Evolutionary conservation across 768 basidiomycete genomes (phyloP).

Genomic region (Amanita inopinata): DNA sequence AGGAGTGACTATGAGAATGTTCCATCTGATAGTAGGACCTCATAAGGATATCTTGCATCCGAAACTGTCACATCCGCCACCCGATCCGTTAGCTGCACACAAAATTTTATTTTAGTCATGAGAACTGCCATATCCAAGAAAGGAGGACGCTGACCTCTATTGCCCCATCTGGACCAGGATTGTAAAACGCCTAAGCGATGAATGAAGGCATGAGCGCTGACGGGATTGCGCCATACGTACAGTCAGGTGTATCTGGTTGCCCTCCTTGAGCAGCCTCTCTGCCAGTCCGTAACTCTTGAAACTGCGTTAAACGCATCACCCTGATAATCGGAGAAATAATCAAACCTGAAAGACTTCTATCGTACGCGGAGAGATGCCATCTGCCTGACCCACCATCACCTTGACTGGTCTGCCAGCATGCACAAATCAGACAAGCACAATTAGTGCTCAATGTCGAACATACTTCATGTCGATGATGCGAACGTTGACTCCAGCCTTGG

Average conservation of each 20-base stretch:
- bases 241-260: slow-evolving; percentile 59
- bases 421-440: background rate
- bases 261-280: slow-evolving; percentile 34
- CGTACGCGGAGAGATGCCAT: slow-evolving; percentile 49
- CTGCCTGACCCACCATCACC: slow-evolving; percentile 50
- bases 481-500: slow-evolving; percentile 45
- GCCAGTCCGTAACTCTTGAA: slow-evolving; percentile 69
- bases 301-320: too few relatives aligned
- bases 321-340: too few relatives aligned
- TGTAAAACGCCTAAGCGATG: slow-evolving; percentile 56
- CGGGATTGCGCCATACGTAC: slow-evolving; percentile 28
- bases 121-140: background rate
- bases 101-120: background rate
- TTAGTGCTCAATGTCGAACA: slow-evolving; percentile 7
- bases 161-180: slow-evolving; percentile 47
- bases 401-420: slow-evolving; percentile 28
- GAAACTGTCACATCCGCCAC: slow-evolving; percentile 52
- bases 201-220: background rate
- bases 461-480: slow-evolving; percentile 53
- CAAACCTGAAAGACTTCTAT: slow-evolving; percentile 45
- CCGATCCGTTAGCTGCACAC: slow-evolving; percentile 46
- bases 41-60: slow-evolving; percentile 62
- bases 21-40: slow-evolving; percentile 27
- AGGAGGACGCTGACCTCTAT: slow-evolving; percentile 40
- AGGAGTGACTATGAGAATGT: background rate